phyloP scores from a whole-genome alignment of 2,329 filamentous ascomycete species.

The Beauveria asiatica region DNA sequence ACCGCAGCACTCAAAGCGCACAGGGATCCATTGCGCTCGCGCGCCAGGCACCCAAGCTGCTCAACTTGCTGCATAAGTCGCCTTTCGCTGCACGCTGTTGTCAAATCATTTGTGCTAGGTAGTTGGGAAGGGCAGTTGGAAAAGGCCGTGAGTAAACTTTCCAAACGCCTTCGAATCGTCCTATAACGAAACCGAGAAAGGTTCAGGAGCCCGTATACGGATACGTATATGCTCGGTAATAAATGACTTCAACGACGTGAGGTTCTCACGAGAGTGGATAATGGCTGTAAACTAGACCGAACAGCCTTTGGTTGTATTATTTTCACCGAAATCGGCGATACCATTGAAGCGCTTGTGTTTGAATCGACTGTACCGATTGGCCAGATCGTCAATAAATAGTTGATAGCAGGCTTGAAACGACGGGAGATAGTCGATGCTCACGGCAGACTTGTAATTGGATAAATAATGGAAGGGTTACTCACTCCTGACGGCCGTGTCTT shows the following conservation, averaged over 20 bases:
- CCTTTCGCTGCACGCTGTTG: conserved; percentile 66
- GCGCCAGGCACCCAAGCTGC: conserved; percentile 68
- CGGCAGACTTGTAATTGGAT: conserved; percentile 11
- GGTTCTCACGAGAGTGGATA: conserved; percentile 73
- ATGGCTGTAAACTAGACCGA: conserved; percentile 79
- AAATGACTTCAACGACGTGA: conserved; percentile 86
- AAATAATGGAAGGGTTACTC: not conserved
- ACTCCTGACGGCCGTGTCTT: conserved; percentile 65
- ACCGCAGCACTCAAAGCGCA: conserved; percentile 81
- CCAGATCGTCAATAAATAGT: conserved; percentile 80
- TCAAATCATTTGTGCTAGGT: conserved; percentile 78
- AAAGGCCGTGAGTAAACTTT: conserved; percentile 83
- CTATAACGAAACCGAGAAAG: conserved; percentile 62
- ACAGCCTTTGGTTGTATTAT: conserved; percentile 73
- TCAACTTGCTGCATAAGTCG: conserved; percentile 84
- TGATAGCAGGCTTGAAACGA: conserved; percentile 66
- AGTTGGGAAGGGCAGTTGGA: conserved; percentile 70
- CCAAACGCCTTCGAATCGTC: conserved; percentile 56
- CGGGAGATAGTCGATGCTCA: conserved; percentile 68
- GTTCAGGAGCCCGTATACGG: conserved; percentile 60
- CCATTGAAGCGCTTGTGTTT: conserved; percentile 80
- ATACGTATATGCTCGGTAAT: conserved; percentile 67
- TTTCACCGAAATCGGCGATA: conserved; percentile 52
- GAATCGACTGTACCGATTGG: conserved; percentile 90
- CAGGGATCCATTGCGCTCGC: conserved; percentile 68